phyloP scores from a whole-genome alignment of 2,329 filamentous ascomycete genomes.

The Raffaelea deltoideospora region DNA sequence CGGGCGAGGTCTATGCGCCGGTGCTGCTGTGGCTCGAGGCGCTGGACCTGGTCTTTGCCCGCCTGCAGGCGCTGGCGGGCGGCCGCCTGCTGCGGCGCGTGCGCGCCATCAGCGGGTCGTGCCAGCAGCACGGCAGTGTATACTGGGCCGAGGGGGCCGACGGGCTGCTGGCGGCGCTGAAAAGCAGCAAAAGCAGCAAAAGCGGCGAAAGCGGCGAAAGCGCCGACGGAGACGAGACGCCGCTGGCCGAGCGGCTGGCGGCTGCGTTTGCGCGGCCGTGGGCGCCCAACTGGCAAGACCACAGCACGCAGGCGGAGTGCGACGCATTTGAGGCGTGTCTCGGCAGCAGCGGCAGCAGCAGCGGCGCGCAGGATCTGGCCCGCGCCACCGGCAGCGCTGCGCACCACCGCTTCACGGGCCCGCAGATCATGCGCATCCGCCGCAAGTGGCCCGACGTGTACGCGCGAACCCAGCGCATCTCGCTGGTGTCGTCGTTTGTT shows the following conservation, averaged over 20 bases:
- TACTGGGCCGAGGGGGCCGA: constrained; percentile 72
- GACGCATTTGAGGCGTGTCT: constrained; percentile 69
- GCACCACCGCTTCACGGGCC: constrained; percentile 95
- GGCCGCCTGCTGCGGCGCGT: constrained; percentile 51
- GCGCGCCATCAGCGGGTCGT: constrained; percentile 73
- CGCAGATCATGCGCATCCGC: constrained; percentile 82
- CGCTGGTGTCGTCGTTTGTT: constrained; percentile 87
- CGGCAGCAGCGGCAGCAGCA: no score
- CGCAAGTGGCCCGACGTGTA: constrained; percentile 71
- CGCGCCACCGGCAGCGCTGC: constrained; percentile 78
- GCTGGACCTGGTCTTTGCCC: constrained; percentile 66
- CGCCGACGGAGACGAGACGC: constrained; percentile 31
- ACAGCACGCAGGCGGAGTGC: constrained; percentile 84
- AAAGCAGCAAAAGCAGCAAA: no score
- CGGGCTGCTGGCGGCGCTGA: constrained; percentile 41
- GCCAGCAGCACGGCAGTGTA: constrained; percentile 95
- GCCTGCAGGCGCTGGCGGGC: constrained; percentile 53
- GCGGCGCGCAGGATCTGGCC: constrained; percentile 53
- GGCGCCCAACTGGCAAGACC: constrained; percentile 96
- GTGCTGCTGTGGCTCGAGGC: constrained; percentile 92
- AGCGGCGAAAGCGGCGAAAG: no score
- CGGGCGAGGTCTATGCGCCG: constrained; percentile 83
- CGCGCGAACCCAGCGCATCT: constrained; percentile 66
- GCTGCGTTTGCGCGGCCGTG: constrained; percentile 67
- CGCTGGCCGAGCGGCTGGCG: constrained; percentile 57